Percentiles rank a stretch among this genome's conserved stretches.
Conservation (phyloP, 2,329 filamentous ascomycete species). For the Calcarisporium arbuscula region DNA sequence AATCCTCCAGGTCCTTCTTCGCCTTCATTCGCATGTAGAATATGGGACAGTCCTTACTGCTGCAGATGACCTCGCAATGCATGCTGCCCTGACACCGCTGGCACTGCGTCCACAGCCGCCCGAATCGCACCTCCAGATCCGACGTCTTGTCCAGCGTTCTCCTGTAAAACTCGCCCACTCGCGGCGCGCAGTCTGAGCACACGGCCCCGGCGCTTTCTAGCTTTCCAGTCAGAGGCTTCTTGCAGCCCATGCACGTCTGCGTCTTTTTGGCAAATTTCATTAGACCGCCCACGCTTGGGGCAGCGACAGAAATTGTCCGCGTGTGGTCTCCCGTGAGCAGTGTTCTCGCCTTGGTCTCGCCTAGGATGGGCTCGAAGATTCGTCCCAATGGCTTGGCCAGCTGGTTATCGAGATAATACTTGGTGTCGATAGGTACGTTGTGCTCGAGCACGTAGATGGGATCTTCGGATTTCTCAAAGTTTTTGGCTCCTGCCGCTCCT, state of each 20-base stretch:
- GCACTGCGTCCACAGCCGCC: conserved; percentile 94
- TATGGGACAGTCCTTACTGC: conserved; percentile 92
- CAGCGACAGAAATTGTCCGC: conserved; percentile 86
- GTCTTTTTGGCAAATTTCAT: conserved; percentile 99
- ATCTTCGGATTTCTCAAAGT: conserved; percentile 96
- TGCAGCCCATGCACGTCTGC: conserved; percentile 97
- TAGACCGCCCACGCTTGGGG: conserved; percentile 81
- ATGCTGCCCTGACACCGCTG: conserved; percentile 96
- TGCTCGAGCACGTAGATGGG: conserved; percentile 96
- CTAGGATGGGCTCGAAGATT: conserved; percentile 97
- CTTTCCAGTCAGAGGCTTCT: conserved; percentile 81
- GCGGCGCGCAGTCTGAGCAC: conserved; percentile 75
- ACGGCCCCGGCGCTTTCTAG: conserved; percentile 80
- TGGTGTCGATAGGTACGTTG: conserved; percentile 96
- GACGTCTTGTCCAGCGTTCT: conserved; percentile 83
- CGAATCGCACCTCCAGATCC: conserved; percentile 89
- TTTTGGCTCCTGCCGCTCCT: conserved; percentile 80
- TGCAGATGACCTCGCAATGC: conserved; percentile 98
- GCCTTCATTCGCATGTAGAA: conserved; percentile 99
- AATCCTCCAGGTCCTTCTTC: conserved; percentile 97
- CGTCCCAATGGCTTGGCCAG: conserved; percentile 87
- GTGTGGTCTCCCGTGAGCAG: conserved; percentile 91
- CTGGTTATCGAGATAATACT: conserved; percentile 98
- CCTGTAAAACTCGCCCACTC: conserved; percentile 88
- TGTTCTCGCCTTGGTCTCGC: conserved; percentile 82